Base-by-base conservation (phyloP, 495 filamentous ascomycete species). In the Penicillium odoratum region DNA sequence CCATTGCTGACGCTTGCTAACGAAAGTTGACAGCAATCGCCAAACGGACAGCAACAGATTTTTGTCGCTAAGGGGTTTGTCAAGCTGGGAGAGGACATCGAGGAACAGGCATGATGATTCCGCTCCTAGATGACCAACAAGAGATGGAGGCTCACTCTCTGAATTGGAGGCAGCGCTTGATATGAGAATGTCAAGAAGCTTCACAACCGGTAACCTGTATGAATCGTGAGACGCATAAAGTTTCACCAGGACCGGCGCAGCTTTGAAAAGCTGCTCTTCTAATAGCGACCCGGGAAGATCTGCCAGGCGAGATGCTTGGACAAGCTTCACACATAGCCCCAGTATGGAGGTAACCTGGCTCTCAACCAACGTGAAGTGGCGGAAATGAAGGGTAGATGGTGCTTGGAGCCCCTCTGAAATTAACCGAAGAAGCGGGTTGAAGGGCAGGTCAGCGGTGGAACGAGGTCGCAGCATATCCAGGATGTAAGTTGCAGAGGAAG, bases 1-100 rank as follows among this genome's bases (percentile, higher is more conserved):
- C 88, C 95, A 98, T 66, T 96, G 92, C 61, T 99, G 94, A 53
- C 91, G 87, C 65, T 90, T 92, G 64, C 90, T 89, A 47, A 98
- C 82, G 47, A 97, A 84, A n/a, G 85, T 86, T 29, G 93, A 88
- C 33, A 97, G 84, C 55, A 99, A 84, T 51, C 80, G 83, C 94
- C 94, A 98, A 49, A 92, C 87, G 25, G 79, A 76, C 48, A 83
- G 78, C 25, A 87, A 80, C 42, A 92, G 76, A 6, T 74, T 64
- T 4, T 77, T 70, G 60, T 90, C 79, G 50, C 79, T 73, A 31
- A 93, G 76, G 10, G 92, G 92, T 62, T 83, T 85, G 61, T 93
- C 90, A n/a, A 97, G 76, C 53, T 85, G 81, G 6, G 89, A 85
- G 10, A 96, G 74, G 15, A 93, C 78, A 54, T 88, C 83, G 26